Percentiles rank a stretch among this genome's conserved stretches.
Conservation (phyloP, 192 early-diverging fungal species). For the Gigaspora rosea region DNA sequence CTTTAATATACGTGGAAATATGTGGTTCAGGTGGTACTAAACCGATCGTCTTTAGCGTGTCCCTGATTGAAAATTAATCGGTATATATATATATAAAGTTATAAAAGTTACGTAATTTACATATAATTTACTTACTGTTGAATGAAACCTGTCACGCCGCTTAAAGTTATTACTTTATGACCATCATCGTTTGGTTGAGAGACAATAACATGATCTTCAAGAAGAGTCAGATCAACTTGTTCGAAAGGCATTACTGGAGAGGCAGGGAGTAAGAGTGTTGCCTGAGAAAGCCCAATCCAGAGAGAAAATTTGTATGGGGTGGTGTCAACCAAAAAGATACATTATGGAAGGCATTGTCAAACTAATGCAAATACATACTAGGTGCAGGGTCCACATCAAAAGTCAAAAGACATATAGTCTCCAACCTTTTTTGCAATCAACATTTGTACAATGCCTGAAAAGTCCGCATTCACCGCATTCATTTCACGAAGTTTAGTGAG, state of each 20-base stretch:
- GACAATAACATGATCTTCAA: conserved; percentile 28
- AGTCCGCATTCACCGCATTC: not conserved
- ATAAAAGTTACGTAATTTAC: not conserved
- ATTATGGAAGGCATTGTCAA: conserved; percentile 1
- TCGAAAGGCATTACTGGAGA: conserved; percentile 5
- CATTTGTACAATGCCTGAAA: conserved; percentile 11
- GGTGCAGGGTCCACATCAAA: not conserved
- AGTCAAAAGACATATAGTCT: conserved; percentile 10
- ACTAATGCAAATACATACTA: not conserved
- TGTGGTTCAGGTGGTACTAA: conserved; percentile 14
- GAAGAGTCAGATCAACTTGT: not conserved
- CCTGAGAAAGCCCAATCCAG: conserved; percentile 16
- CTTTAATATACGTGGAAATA: not conserved
- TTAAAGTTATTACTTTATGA: conserved; percentile 22
- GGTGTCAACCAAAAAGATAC: conserved; percentile 2
- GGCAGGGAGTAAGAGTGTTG: conserved; percentile 25
- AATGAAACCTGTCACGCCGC: conserved; percentile 15
- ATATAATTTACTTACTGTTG: conserved; percentile 11
- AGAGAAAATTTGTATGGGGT: not conserved
- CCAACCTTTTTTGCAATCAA: conserved; percentile 26
- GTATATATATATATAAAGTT: not conserved
- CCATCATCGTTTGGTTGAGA: not conserved
- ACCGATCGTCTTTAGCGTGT: not conserved
- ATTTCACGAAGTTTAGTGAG: conserved; percentile 25
- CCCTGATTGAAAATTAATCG: not conserved